Conservation (phyloP, 1,284 basidiomycete species). For the Ustanciosporium gigantosporum region DNA sequence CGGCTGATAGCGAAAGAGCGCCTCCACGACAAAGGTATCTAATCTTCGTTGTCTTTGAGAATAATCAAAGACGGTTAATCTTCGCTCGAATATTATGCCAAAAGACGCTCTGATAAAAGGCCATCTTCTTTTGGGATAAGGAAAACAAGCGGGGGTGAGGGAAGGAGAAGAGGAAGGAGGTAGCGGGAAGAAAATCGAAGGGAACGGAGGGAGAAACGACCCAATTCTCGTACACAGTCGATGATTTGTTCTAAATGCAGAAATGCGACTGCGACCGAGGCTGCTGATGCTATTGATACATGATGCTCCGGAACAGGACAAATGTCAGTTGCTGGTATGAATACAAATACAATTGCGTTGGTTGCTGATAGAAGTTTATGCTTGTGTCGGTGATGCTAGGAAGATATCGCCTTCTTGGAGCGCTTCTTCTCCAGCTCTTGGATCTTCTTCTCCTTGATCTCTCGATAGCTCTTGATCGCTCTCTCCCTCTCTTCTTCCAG, state of each 20-base stretch:
- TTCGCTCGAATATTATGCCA: slow-evolving; percentile 47
- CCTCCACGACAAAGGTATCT: slow-evolving; percentile 41
- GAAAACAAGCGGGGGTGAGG: slow-evolving; percentile 30
- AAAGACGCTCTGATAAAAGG: slow-evolving; percentile 19
- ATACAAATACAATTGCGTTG: background rate
- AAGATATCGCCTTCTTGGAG: slow-evolving; percentile 13
- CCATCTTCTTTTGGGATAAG: slow-evolving; percentile 48
- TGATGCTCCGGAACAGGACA: too few species aligned
- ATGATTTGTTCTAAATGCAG: too few species aligned
- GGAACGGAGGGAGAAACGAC: background rate
- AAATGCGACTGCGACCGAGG: too few species aligned
- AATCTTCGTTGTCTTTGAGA: slow-evolving; percentile 25
- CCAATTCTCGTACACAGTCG: too few species aligned
- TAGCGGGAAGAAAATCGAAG: background rate
- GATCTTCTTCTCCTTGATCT: slow-evolving; percentile 45
- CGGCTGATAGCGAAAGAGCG: slow-evolving; percentile 48
- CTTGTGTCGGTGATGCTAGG: background rate
- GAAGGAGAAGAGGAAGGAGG: background rate
- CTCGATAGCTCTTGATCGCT: slow-evolving; percentile 47
- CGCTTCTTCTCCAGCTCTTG: slow-evolving; percentile 19
- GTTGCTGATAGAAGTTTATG: background rate
- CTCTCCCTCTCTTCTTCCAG: slow-evolving; percentile 48
- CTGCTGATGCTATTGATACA: too few species aligned
- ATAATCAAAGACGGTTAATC: slow-evolving; percentile 33
- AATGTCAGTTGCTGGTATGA: background rate